phyloP scores from a whole-genome alignment of 2,329 filamentous ascomycete species.

The Fusarium pseudograminearum region DNA sequence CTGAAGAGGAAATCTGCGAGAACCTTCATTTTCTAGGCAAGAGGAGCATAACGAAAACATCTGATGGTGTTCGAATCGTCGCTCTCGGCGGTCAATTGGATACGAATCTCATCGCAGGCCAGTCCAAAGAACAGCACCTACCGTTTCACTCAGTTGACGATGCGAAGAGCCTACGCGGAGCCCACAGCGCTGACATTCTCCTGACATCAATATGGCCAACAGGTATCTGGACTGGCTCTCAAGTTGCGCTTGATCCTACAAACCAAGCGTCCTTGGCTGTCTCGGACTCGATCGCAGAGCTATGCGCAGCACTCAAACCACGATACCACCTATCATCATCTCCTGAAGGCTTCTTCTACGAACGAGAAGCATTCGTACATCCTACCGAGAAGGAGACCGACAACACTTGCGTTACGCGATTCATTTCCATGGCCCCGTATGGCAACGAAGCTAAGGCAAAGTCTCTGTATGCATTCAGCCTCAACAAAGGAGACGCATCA shows the following conservation, averaged over 20 bases:
- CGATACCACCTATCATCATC: conserved; percentile 88
- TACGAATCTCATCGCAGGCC: conserved; percentile 68
- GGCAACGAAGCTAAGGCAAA: conserved; percentile 83
- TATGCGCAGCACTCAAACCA: conserved; percentile 85
- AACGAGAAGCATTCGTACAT: conserved; percentile 93
- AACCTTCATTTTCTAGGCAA: conserved; percentile 93
- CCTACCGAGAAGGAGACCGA: conserved; percentile 60
- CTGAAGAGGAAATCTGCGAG: conserved; percentile 81
- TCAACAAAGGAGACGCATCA: conserved; percentile 73
- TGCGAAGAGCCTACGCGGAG: conserved; percentile 78
- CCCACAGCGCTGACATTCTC: conserved; percentile 85
- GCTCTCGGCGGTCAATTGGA: conserved; percentile 82
- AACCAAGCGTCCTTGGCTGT: conserved; percentile 63
- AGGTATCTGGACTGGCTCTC: conserved; percentile 76
- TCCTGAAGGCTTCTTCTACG: conserved; percentile 76
- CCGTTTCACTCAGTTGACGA: conserved; percentile 83
- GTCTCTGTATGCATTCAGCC: conserved; percentile 80
- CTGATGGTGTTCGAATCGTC: conserved; percentile 90
- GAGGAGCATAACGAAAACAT: conserved; percentile 87
- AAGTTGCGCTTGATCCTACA: conserved; percentile 67
- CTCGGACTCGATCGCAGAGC: conserved; percentile 78
- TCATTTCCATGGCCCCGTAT: conserved; percentile 87
- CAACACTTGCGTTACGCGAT: conserved; percentile 78
- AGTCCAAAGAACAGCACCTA: conserved; percentile 78
- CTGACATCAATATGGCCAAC: conserved; percentile 89